A percentile compares a stretch with the other conserved stretches of the same genome.
phyloP scores from a whole-genome alignment of 2,329 filamentous ascomycete genomes.

The Fusarium clavum region DNA sequence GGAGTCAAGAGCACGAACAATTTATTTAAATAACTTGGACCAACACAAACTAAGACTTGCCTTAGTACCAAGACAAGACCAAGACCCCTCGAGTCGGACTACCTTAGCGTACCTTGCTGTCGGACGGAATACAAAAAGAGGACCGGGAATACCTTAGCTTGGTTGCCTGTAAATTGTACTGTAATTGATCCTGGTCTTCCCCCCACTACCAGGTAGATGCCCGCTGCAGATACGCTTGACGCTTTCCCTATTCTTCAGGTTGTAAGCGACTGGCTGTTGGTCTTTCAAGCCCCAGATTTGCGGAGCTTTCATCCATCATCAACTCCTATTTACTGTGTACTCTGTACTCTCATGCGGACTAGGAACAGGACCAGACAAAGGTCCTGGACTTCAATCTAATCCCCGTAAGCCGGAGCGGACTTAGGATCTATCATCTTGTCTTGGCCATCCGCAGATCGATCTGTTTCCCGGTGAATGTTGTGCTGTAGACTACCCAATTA shows the following conservation, averaged over 20 bases:
- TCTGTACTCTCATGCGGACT: background rate
- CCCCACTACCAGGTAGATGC: background rate
- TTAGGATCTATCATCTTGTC: constrained; percentile 3
- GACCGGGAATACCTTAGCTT: constrained; percentile 30
- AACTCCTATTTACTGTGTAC: background rate
- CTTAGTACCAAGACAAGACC: background rate
- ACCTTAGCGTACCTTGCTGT: constrained; percentile 29
- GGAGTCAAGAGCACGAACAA: constrained; percentile 16
- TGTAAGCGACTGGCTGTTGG: background rate
- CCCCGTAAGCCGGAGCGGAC: background rate
- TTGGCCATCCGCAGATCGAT: background rate
- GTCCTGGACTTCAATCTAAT: background rate
- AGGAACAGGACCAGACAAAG: background rate
- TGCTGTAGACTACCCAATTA: too few relatives aligned
- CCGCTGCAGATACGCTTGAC: background rate
- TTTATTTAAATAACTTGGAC: constrained; percentile 31
- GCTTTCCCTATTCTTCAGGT: constrained; percentile 23
- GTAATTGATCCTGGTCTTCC: background rate
- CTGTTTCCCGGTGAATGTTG: constrained; percentile 3
- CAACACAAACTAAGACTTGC: background rate
- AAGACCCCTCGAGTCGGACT: constrained; percentile 12
- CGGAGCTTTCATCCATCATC: background rate
- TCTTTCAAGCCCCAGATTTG: background rate
- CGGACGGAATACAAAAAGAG: constrained; percentile 44
- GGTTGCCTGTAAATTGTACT: background rate